Base-by-base conservation (phyloP, 352 stramenopile species). In the Albugo laibachii region DNA sequence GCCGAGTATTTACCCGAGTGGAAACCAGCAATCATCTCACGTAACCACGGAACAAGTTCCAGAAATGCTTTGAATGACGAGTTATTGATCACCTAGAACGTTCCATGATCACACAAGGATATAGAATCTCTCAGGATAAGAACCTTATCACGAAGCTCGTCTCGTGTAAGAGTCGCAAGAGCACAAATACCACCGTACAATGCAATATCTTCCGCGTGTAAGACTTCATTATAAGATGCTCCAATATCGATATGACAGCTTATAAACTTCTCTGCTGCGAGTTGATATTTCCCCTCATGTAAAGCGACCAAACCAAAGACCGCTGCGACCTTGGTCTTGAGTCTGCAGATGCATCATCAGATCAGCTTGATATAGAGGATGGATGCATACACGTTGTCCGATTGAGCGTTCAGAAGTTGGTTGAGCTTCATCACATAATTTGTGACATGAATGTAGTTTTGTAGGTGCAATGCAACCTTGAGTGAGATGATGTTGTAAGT, bases 351-450 rank as follows among this genome's bases (percentile, higher is more conserved):
- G 14, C 50, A 60, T 39, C 36, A 18, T 45, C 14, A 36, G 41
- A 19, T 19, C 41, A 5, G 12, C 2, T 13, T 2, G 12, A 18
- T 41, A 37, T 5, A 36, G 35, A 42, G 34, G 16, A 12, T 24
- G 13, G 19, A 46, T 58, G 8, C 38, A 5, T 65, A 92, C 79
- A 85, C 70, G 3, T 55, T 50, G 31, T 92, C 79, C 16, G 54
- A 78, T 48, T 89, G 74, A 11, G 64, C 65, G 11, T 41, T 67
- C 36, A 63, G 65, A 37, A 92, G 62, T 59, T 87, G 76, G 53
- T 92, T 77, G 44, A 89, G 59, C 43, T 92, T 92, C 37, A 71
- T 74, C 56, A 92, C 57, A 54, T 92, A 92, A 53, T 85, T 92
- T 56, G 67, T 76, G 37, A 89, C 77, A 35, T 92, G 76, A 13